phyloP scores from a whole-genome alignment of 2,329 filamentous ascomycete species.

The Colletotrichum liriopes region DNA sequence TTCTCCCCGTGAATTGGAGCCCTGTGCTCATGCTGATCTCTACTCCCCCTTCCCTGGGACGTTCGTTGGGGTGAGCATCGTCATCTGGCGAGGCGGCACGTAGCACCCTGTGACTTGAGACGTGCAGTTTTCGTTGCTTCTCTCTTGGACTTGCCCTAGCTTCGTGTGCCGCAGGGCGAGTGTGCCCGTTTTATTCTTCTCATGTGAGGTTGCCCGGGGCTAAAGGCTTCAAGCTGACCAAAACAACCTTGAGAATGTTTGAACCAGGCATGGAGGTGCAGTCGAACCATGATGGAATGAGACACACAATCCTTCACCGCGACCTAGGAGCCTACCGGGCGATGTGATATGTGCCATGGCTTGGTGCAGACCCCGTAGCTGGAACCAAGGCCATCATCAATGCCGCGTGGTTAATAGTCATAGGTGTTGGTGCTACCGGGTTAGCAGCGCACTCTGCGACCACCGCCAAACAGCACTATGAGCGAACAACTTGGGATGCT shows the following conservation, averaged over 20 bases:
- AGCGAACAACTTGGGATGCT: conserved; percentile 32
- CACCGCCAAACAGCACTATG: conserved; percentile 17
- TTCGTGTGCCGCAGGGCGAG: conserved; percentile 18
- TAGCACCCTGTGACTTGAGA: conserved; percentile 21
- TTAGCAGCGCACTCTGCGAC: conserved; percentile 32
- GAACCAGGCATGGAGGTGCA: conserved; percentile 31
- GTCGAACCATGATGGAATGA: conserved; percentile 40
- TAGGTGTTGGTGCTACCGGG: conserved; percentile 9
- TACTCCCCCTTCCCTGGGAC: conserved; percentile 14
- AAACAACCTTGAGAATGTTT: conserved; percentile 14
- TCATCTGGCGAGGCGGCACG: conserved; percentile 9
- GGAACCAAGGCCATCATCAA: conserved; percentile 7
- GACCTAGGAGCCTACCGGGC: conserved; percentile 1
- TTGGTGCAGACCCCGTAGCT: background rate
- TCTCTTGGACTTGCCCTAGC: conserved; percentile 2
- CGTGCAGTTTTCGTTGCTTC: conserved; percentile 25
- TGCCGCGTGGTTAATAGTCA: conserved; percentile 13
- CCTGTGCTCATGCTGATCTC: conserved; percentile 32
- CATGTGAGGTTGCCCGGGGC: background rate
- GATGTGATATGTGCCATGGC: conserved; percentile 21
- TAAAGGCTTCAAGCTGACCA: conserved; percentile 14
- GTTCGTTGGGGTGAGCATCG: conserved; percentile 13
- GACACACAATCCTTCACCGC: conserved; percentile 31
- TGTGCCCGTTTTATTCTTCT: background rate
- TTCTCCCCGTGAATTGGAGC: conserved; percentile 5